Evolutionary conservation across 495 filamentous ascomycete genomes (phyloP), one percentile per base, ranked within the genome.

Genomic region (Sabuloglossum arenarium): DNA sequence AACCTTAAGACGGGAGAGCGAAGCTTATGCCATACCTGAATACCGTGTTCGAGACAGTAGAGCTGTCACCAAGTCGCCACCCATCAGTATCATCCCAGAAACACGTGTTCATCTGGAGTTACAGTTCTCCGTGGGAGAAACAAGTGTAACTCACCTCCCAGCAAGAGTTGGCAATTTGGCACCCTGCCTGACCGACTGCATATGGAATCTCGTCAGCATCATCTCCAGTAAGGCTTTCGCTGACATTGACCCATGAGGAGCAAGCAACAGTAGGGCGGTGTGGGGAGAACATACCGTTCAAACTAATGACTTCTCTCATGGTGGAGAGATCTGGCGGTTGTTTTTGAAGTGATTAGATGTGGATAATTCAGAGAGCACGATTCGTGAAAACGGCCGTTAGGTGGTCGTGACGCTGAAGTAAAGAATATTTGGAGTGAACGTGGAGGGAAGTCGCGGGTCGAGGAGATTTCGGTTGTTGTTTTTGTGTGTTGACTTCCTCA

Each of bases 101-200:
- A 32, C 55, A n/a, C 55, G 45, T 56, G 37, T 54, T 54, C 28
- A 14, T 11, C 29, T 23, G 5, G 4, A 47, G 32, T 23, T 8
- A 16, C 19, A 43, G 23, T 31, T 3, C 21, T 9, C 25, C 5
- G 30, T 12, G 37, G 54, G 49, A 54, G 39, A 28, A 19, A 30
- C 11, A 24, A 6, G 27, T 21, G 4, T 28, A 23, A 71, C 84
- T 72, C 77, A 98, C 91, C 89, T 98, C 91, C 91, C 91, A 98
- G 81, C 93, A 98, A 62, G 93, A 91, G 76, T 98, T 98, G 71
- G 89, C 91, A 70, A 98, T 98, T 72, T 98, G 91, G 79, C 93
- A 96, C 83, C 91, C 91, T 68, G 91, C 91, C 79, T 98, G 91
- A 74, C 91, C 91, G 74, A 98, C 91, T 98, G 66, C 76, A 70